phyloP scores from a whole-genome alignment of 1,284 basidiomycete species.

The Termitomyces sp. region DNA sequence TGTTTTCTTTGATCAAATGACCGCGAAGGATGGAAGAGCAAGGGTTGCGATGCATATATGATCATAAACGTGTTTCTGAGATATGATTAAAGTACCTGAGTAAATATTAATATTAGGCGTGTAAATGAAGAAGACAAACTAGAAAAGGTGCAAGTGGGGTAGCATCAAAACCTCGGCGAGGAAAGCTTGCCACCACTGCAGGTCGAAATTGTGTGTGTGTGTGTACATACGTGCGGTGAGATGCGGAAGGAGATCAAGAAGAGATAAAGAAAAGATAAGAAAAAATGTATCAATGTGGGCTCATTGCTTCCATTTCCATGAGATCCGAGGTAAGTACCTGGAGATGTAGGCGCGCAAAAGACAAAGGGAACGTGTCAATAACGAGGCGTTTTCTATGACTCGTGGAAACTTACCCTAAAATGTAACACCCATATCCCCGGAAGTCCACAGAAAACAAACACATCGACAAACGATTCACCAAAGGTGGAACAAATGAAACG shows the following conservation, averaged over 20 bases:
- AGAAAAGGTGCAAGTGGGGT: not conserved
- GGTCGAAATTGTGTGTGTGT: not conserved
- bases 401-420: not conserved
- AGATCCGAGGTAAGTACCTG: not conserved
- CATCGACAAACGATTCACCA: not conserved
- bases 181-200: not conserved
- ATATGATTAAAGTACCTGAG: not conserved
- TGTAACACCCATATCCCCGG: not conserved
- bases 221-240: not conserved
- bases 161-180: not conserved
- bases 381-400: not conserved
- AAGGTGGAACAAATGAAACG: not conserved
- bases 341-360: not conserved
- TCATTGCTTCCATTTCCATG: not conserved
- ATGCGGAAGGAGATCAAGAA: not conserved
- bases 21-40: not conserved
- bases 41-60: not conserved
- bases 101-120: not conserved
- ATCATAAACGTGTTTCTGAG: not conserved
- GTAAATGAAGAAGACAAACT: not conserved
- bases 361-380: not conserved
- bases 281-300: not conserved
- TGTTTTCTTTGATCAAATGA: not conserved
- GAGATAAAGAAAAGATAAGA: not conserved
- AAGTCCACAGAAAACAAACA: not conserved